phyloP scores from a whole-genome alignment of 345 rosid species.

The Eucalyptus coolabah region DNA sequence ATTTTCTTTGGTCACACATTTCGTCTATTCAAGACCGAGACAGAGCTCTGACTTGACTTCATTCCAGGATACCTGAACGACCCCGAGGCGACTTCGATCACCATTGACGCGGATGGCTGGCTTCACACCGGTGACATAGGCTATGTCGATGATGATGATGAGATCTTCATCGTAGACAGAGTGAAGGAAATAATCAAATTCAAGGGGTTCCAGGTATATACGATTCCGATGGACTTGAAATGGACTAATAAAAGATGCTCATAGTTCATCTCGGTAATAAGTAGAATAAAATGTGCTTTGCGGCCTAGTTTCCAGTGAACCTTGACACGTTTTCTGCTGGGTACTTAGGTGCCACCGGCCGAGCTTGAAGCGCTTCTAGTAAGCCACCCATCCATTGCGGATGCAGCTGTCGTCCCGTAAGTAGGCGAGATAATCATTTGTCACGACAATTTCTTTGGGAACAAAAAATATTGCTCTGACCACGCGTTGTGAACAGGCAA shows the following conservation, averaged over 20 bases:
- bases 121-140: constrained; percentile 93
- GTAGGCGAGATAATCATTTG: constrained; percentile 6
- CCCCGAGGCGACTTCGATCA: constrained; percentile 44
- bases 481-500: constrained; percentile 21
- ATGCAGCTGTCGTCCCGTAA: constrained; percentile 93
- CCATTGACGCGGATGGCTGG: constrained; percentile 83
- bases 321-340: not conserved
- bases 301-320: not conserved
- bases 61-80: constrained; percentile 62
- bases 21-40: not conserved
- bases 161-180: constrained; percentile 75
- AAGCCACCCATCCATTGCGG: constrained; percentile 55
- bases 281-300: not conserved
- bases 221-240: not conserved
- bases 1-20: not conserved
- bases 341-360: constrained; percentile 72
- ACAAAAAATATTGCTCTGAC: not conserved
- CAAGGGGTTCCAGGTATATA: constrained; percentile 76
- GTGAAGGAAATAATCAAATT: constrained; percentile 86
- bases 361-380: constrained; percentile 82
- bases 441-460: too few species aligned
- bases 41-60: not conserved
- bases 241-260: not conserved
- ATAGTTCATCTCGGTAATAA: not conserved
- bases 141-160: constrained; percentile 71